Percentiles rank a stretch among this genome's conserved stretches.
These are phyloP conservation scores for Epicoccum nigrum DNA, from an alignment of 2,329 filamentous ascomycete genomes.

Conservation along the genomic window DNA sequence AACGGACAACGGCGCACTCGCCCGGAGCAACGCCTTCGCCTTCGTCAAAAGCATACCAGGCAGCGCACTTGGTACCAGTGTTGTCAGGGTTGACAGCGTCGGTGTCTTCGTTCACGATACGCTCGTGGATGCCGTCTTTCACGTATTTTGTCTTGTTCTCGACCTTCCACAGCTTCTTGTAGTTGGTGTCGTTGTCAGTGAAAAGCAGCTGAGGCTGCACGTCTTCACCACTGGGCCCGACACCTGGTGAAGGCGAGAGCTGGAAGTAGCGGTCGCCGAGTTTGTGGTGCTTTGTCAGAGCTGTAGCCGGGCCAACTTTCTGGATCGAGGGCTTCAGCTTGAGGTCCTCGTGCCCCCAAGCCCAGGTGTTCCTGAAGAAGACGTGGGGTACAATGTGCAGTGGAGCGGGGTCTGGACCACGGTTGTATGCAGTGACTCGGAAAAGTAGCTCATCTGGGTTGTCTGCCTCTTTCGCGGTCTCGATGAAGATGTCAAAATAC, in stretches of 20 bases:
- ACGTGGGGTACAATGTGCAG: constrained; percentile 93
- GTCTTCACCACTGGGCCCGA: constrained; percentile 78
- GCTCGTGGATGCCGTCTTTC: constrained; percentile 92
- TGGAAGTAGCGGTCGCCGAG: constrained; percentile 84
- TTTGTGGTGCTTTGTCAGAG: constrained; percentile 77
- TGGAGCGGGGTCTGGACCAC: constrained; percentile 86
- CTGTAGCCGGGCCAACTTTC: constrained; percentile 68
- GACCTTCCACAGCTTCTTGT: constrained; percentile 74
- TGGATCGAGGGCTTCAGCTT: constrained; percentile 82
- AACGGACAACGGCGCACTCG: constrained; percentile 93
- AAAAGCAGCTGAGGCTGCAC: constrained; percentile 85
- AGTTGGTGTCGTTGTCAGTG: constrained; percentile 96
- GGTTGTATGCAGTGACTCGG: constrained; percentile 94
- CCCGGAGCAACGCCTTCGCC: constrained; percentile 85
- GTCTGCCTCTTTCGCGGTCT: constrained; percentile 92
- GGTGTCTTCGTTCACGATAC: constrained; percentile 83
- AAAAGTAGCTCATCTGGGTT: constrained; percentile 91
- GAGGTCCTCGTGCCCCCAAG: constrained; percentile 80
- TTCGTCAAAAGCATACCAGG: constrained; percentile 92
- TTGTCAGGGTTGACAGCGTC: constrained; percentile 79
- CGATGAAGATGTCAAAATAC: constrained; percentile 98
- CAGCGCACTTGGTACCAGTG: constrained; percentile 84
- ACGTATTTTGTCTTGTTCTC: constrained; percentile 81
- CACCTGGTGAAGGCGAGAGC: constrained; percentile 87
- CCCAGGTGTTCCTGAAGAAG: constrained; percentile 98